A percentile compares a stretch with the other conserved stretches of the same genome.
These are phyloP conservation scores for Senna tora DNA, from an alignment of 306 rosid species.

Conservation along the genomic window DNA sequence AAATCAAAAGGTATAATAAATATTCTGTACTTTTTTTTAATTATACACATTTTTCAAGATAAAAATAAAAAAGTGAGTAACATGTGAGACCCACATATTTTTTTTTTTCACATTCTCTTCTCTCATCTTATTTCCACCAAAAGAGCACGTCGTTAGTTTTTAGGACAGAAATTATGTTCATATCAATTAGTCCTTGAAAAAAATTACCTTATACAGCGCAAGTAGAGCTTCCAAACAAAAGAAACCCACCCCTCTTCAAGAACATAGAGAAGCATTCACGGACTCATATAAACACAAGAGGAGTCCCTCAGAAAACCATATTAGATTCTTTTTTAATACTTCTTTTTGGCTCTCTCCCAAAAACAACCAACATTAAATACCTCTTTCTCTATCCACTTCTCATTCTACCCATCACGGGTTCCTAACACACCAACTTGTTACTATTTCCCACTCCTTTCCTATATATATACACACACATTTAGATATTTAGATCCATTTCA, in stretches of 20 bases:
- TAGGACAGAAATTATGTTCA: too few species aligned
- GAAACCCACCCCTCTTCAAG: neutral
- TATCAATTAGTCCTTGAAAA: too few species aligned
- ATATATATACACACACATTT: neutral
- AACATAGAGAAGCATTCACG: constrained; percentile 31
- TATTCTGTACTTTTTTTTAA: too few species aligned
- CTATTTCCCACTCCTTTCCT: too few species aligned
- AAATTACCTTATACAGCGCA: too few species aligned
- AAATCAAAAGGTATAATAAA: too few species aligned
- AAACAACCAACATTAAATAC: constrained; percentile 41
- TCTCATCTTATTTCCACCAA: too few species aligned
- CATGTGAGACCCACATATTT: too few species aligned
- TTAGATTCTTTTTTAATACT: constrained; percentile 30
- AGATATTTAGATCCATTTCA: neutral
- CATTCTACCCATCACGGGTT: constrained; percentile 61
- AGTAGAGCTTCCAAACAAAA: neutral
- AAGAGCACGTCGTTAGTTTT: too few species aligned
- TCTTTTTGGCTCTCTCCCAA: constrained; percentile 32
- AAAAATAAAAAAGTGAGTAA: too few species aligned
- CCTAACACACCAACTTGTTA: constrained; percentile 54
- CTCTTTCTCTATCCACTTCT: constrained; percentile 25
- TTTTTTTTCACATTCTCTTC: too few species aligned
- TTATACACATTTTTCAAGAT: too few species aligned
- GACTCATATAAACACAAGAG: constrained; percentile 16
- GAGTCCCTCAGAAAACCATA: neutral